Evolutionary conservation across 352 stramenopile species (phyloP).

Genomic region (Globisporangium takayamanum): DNA sequence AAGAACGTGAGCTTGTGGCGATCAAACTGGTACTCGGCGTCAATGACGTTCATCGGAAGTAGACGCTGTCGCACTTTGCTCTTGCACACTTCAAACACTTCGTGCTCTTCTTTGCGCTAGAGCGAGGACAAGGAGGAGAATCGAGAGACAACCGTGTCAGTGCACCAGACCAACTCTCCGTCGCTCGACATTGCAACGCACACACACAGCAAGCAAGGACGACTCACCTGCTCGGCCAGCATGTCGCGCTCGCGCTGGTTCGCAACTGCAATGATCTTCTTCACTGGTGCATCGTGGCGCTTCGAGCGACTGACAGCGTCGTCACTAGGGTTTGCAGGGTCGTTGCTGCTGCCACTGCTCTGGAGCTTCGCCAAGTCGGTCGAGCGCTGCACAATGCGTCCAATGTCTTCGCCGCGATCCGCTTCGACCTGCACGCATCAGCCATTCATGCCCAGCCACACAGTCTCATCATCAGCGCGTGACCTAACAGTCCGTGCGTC

Average conservation of each 20-base stretch:
- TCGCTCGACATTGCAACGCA: background rate
- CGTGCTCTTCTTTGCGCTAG: conserved; percentile 91
- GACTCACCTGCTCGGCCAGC: conserved; percentile 70
- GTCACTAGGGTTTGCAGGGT: conserved; percentile 26
- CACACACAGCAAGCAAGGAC: background rate
- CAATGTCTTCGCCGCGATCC: conserved; percentile 96
- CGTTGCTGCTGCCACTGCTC: conserved; percentile 12
- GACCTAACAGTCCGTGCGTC: background rate
- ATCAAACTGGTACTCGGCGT: conserved; percentile 98
- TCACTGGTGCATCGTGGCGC: conserved; percentile 69
- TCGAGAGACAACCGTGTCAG: background rate
- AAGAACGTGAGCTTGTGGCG: conserved; percentile 99
- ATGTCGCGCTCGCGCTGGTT: conserved; percentile 90
- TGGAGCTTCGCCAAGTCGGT: conserved; percentile 78
- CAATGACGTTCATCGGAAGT: conserved; percentile 96
- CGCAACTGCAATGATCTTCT: conserved; percentile 91
- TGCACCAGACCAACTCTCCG: background rate
- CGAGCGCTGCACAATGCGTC: conserved; percentile 87
- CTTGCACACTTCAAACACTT: conserved; percentile 95
- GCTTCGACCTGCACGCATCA: conserved; percentile 87
- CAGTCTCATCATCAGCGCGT: background rate
- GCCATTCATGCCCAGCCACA: background rate
- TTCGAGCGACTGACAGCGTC: conserved; percentile 44
- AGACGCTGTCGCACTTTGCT: conserved; percentile 92
- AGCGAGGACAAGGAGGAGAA: background rate